Evolutionary conservation across 495 filamentous ascomycete genomes (phyloP), one percentile per base, ranked within the genome.

Genomic region (Trichoderma asperelloides): DNA sequence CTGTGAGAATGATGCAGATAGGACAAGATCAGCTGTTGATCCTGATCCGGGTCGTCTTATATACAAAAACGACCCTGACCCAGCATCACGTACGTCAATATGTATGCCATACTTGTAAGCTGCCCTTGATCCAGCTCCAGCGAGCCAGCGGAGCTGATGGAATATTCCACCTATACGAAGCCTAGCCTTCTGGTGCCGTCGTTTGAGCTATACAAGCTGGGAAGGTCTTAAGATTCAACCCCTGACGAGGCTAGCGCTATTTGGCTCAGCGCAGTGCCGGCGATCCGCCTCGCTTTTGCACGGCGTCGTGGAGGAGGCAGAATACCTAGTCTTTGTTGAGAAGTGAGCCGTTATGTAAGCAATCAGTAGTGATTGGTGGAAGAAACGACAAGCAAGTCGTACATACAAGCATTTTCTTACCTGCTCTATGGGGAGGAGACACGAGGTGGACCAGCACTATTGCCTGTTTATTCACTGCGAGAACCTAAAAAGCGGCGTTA

Each of bases 161-260:
- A 60, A 60, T 60, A 60, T 60, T 60, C 55, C 55, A 60, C 55
- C 55, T 60, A 60, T 60, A 60, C 55, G 13, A 60, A 3, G 11
- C 8, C 55, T 25, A 60, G 55, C 55, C 55, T 25, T 23, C 16
- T 25, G 18, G 47, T 51, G n/a, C 47, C 55, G 27, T 60, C 55
- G 55, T 60, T 30, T 60, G 55, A 60, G 55, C 55, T 18, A 28
- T 30, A 60, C 55, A 2, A 60, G 55, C 28, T 18, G 55, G 55
- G 55, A 60, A 60, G 55, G 55, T 60, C 55, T 28, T 11, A 11
- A 60, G 28, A 0, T 12, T 28, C 23, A 28, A 11, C 55, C 55
- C 55, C 55, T 60, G 55, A 12, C 23, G 4, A 28, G 55, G 27
- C 55, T 60, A 60, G 55, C 55, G 55, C 16, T 12, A 25, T 2